A percentile compares a stretch with the other conserved stretches of the same genome.
These are phyloP conservation scores for Cyclanthera cordifolia DNA, from an alignment of 306 rosid genomes.

Conservation along the genomic window DNA sequence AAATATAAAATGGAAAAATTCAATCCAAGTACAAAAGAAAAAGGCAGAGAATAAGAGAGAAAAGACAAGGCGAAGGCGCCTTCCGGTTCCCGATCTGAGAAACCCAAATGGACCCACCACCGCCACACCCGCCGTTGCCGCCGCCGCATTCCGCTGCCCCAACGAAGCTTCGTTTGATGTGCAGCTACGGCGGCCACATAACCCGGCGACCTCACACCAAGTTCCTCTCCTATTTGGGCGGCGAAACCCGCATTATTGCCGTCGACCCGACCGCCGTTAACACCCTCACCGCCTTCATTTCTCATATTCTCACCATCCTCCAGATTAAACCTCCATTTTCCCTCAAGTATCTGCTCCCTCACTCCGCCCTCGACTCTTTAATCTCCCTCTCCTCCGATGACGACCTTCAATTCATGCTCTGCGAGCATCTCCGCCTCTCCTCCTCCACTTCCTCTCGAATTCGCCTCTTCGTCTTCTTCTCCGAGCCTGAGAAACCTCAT, in stretches of 20 bases:
- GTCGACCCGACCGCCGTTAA: conserved; percentile 20
- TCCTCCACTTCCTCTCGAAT: conserved; percentile 25
- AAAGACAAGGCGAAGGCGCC: not conserved
- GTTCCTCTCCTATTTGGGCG: conserved; percentile 42
- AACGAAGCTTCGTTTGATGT: conserved; percentile 45
- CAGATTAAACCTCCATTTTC: conserved; percentile 21
- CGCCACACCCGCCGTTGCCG: not conserved
- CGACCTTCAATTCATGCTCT: conserved; percentile 30
- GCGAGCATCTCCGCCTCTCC: conserved; percentile 26
- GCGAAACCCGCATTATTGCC: conserved; percentile 47
- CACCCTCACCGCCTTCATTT: conserved; percentile 22
- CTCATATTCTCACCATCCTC: conserved; percentile 36
- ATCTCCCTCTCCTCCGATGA: conserved; percentile 32
- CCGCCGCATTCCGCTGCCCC: conserved; percentile 1
- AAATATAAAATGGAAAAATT: not conserved
- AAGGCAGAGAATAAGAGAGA: not conserved
- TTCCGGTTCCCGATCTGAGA: not conserved
- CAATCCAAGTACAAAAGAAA: not conserved
- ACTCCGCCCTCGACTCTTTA: conserved; percentile 36
- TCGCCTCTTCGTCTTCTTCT: conserved; percentile 35
- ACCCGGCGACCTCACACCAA: conserved; percentile 30
- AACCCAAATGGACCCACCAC: conserved; percentile 26
- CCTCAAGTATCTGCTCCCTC: conserved; percentile 51
- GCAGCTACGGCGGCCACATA: conserved; percentile 52
- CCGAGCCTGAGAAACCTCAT: not conserved